Evolutionary conservation across 106 monocot species (phyloP), one percentile per base, ranked within the genome.

Genomic region (Phalaenopsis equestris): DNA sequence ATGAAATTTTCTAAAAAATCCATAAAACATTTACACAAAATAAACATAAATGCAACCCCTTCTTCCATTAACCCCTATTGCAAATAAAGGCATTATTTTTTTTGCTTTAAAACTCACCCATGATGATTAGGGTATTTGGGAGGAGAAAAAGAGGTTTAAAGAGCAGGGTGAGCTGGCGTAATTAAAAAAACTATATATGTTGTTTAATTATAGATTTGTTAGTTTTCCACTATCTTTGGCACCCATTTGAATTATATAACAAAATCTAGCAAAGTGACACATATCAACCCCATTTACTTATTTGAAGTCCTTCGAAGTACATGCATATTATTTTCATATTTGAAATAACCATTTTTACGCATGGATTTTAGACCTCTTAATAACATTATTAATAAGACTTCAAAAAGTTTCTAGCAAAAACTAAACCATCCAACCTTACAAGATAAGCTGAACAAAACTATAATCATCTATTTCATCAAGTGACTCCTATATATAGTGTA

Each of bases 241-340:
- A 68, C 36, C 36, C 68, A 61, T 61, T 61, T 61, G 61, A 21
- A 21, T 61, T 61, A 21, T 3, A 61, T 61, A 68, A 68, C 36
- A 68, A 68, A 68, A 68, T 68, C 10, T 68, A 67, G 8, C 36
- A 68, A 68, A n/a, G 38, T 68, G 68, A 3, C 68, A 68, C 68
- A 24, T 68, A 24, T 36, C 37, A 68, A 68, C 37, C 24, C 17
- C 17, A 36, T 68, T 68, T 68, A 10, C 37, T 68, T 21, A 61
- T 21, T n/a, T 61, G 61, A 21, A 61, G 61, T 21, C 61, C 12
- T 52, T 52, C 12, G 10, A 61, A 61, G 61, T 6, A 61, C 68
- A 37, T 36, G 37, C 11, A 68, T 37, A 38, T 7, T 68, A 37
- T 68, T 68, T 2, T 68, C 11, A 38, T 24, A 70, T 70, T 70